A percentile compares a stretch with the other conserved stretches of the same genome.
Conservation (phyloP, 2,329 filamentous ascomycete species). For the Phyllosticta citribraziliensis region DNA sequence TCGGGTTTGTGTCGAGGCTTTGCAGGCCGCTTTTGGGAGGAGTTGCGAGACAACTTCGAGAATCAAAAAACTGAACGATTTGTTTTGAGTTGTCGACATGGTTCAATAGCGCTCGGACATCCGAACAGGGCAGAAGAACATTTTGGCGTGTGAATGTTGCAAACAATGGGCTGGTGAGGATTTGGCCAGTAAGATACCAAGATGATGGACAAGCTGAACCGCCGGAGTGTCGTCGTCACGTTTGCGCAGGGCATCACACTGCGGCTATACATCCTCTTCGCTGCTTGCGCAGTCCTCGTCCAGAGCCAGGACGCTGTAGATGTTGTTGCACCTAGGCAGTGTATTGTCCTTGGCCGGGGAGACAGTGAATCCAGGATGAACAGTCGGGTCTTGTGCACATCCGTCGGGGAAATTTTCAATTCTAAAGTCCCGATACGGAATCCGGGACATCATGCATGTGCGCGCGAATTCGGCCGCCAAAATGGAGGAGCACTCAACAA, state of each 20-base stretch:
- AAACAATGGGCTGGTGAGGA: neutral
- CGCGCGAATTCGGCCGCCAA: constrained; percentile 65
- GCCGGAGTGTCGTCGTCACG: neutral
- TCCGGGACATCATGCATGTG: constrained; percentile 62
- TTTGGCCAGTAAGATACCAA: neutral
- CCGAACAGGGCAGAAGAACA: neutral
- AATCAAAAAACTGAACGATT: neutral
- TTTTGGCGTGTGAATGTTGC: neutral
- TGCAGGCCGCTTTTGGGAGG: neutral
- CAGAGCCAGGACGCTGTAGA: neutral
- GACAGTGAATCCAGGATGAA: neutral
- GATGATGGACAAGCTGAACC: neutral
- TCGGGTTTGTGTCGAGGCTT: neutral
- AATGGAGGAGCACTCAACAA: constrained; percentile 68
- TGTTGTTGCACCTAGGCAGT: neutral
- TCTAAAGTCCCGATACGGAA: constrained; percentile 58
- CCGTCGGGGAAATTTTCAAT: constrained; percentile 67
- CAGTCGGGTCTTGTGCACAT: constrained; percentile 40
- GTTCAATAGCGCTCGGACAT: too few species aligned
- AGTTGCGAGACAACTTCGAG: neutral
- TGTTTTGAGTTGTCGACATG: neutral
- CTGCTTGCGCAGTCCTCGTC: neutral
- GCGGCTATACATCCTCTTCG: neutral
- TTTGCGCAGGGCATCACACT: neutral
- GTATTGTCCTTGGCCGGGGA: neutral